Conservation (phyloP, 176 grass and related monocot species). For the Typha latifolia region DNA sequence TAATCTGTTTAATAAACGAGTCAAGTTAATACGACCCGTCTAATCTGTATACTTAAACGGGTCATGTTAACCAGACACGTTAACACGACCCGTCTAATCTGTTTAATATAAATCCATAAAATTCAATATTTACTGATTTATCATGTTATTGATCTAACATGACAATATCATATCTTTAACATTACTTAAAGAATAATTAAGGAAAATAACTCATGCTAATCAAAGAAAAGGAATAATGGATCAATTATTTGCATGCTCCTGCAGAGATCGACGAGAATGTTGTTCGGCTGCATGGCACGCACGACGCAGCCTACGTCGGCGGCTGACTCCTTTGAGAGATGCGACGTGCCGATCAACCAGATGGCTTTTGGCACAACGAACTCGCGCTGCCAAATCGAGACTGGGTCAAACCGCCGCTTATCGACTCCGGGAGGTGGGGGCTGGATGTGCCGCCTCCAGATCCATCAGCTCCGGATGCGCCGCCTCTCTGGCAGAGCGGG, state of each 20-base stretch:
- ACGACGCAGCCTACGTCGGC: slow-evolving; percentile 63
- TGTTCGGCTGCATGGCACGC: slow-evolving; percentile 52
- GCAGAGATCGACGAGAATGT: slow-evolving; percentile 93
- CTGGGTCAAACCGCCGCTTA: slow-evolving; percentile 63
- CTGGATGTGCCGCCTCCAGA: slow-evolving; percentile 68
- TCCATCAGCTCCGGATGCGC: slow-evolving; percentile 45
- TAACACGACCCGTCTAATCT: too few species aligned
- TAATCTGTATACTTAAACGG: too few species aligned
- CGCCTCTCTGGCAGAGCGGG: slow-evolving; percentile 29
- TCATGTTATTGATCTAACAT: too few species aligned
- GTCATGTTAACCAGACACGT: too few species aligned
- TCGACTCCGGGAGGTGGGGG: slow-evolving; percentile 64
- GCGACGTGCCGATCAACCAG: slow-evolving; percentile 78
- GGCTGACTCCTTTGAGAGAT: slow-evolving; percentile 60
- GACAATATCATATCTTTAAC: too few species aligned
- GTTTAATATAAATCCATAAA: too few species aligned
- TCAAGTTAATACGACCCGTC: too few species aligned
- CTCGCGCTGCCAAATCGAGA: slow-evolving; percentile 65
- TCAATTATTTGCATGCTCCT: slow-evolving; percentile 58
- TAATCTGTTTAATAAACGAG: too few species aligned
- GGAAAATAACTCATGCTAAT: too few species aligned
- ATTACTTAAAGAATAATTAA: too few species aligned
- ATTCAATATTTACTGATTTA: too few species aligned
- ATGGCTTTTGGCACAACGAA: slow-evolving; percentile 77
- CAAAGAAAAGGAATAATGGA: not conserved